Conservation (phyloP, 768 basidiomycete genomes). For the Mycena filopes region DNA sequence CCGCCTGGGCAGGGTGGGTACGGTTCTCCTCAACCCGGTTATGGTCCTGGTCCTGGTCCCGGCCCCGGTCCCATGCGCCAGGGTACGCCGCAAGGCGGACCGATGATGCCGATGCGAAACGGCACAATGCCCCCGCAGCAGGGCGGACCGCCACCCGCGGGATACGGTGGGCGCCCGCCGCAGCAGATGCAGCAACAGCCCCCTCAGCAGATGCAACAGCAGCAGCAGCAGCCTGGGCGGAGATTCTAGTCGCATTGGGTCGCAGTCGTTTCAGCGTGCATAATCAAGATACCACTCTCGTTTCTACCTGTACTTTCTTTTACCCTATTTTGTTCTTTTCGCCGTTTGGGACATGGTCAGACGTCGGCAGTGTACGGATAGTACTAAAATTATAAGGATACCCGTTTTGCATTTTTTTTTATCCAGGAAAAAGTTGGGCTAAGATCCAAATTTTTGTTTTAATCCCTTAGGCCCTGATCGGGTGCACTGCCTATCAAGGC, state of each 20-base stretch:
- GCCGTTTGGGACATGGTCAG: neutral
- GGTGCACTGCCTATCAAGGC: too few relatives aligned
- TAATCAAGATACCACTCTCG: too few relatives aligned
- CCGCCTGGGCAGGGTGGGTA: slow-evolving; percentile 27
- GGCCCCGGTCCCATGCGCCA: slow-evolving; percentile 24
- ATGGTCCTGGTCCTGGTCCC: slow-evolving; percentile 24
- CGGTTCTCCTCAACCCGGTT: slow-evolving; percentile 29
- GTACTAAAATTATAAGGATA: slow-evolving; percentile 14
- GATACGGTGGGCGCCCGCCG: slow-evolving; percentile 30
- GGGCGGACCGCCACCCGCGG: slow-evolving; percentile 25
- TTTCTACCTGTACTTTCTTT: neutral
- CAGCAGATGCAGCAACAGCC: slow-evolving; percentile 40
- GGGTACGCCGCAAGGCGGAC: slow-evolving; percentile 36
- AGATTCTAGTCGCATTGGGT: slow-evolving; percentile 23
- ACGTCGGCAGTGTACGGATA: slow-evolving; percentile 8
- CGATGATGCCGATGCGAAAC: slow-evolving; percentile 34
- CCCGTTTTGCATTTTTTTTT: slow-evolving; percentile 21
- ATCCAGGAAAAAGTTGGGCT: too few relatives aligned
- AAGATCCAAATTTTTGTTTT: too few relatives aligned
- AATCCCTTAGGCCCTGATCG: too few relatives aligned
- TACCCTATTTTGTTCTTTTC: neutral
- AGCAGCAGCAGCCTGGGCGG: slow-evolving; percentile 19
- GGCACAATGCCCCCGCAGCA: slow-evolving; percentile 18
- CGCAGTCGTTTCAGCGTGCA: too few relatives aligned
- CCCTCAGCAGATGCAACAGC: slow-evolving; percentile 34